Percentiles rank a stretch among this genome's conserved stretches.
phyloP scores from a whole-genome alignment of 1,284 basidiomycete species.

The Fistulina hepatica region DNA sequence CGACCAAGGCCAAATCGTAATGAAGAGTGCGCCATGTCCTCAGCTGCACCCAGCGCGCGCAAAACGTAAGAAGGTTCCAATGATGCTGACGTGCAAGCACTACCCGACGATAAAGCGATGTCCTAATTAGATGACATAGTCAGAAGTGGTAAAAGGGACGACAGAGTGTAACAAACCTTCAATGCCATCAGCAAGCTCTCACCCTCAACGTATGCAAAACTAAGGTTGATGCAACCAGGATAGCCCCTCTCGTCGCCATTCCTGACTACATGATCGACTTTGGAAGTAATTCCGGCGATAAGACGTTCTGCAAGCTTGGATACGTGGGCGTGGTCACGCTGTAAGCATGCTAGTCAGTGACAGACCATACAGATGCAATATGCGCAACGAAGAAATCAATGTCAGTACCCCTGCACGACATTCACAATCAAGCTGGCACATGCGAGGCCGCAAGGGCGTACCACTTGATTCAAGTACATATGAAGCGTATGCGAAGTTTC shows the following conservation, averaged over 20 bases:
- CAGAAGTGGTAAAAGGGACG: conserved; percentile 4
- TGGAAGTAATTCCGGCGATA: conserved; percentile 69
- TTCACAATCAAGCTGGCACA: conserved; percentile 50
- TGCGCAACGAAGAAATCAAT: conserved; percentile 11
- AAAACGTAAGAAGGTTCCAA: conserved; percentile 98
- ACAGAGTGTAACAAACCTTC: conserved; percentile 56
- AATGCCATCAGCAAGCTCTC: conserved; percentile 97
- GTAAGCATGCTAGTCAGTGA: conserved; percentile 20
- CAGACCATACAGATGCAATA: conserved; percentile 8
- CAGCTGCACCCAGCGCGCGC: conserved; percentile 89
- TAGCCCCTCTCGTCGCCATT: conserved; percentile 90
- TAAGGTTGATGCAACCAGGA: conserved; percentile 90
- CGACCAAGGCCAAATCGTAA: conserved; percentile 96
- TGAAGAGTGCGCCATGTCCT: conserved; percentile 99
- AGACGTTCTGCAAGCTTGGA: conserved; percentile 74
- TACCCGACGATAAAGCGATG: conserved; percentile 94
- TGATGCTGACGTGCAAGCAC: conserved; percentile 97
- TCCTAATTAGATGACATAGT: conserved; percentile 41
- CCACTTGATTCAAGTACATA: conserved; percentile 33
- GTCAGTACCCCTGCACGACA: conserved; percentile 87
- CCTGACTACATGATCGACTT: conserved; percentile 84
- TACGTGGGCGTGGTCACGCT: conserved; percentile 82
- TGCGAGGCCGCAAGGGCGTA: conserved; percentile 14
- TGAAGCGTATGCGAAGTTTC: conserved; percentile 30
- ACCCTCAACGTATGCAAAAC: conserved; percentile 95